Conservation (phyloP, 495 filamentous ascomycete species). For the Penicillium coffeae region DNA sequence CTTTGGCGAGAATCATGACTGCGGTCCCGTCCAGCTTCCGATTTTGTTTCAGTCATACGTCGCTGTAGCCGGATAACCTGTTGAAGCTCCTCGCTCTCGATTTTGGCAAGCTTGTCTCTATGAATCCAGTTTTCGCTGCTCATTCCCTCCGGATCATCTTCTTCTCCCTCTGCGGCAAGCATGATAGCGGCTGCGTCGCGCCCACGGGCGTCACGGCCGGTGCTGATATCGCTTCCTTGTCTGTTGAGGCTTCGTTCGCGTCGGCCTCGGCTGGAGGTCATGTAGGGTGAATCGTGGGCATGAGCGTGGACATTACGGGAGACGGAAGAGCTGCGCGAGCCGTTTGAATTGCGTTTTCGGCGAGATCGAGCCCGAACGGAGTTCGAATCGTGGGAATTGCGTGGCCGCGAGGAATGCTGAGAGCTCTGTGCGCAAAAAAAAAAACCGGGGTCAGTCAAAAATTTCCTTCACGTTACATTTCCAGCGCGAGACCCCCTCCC, state of each 20-base stretch:
- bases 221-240: conserved; percentile 54
- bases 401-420: conserved; percentile 30
- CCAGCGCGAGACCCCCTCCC: neutral
- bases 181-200: conserved; percentile 23
- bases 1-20: conserved; percentile 48
- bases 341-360: conserved; percentile 35
- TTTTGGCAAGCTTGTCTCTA: conserved; percentile 87
- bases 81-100: conserved; percentile 89
- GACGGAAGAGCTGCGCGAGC: conserved; percentile 40
- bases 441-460: conserved; percentile 7
- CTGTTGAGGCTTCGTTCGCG: conserved; percentile 48
- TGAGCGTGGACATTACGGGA: conserved; percentile 31
- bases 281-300: conserved; percentile 27
- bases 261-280: conserved; percentile 27
- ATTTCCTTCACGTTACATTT: neutral
- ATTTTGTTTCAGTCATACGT: conserved; percentile 56
- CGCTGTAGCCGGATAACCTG: conserved; percentile 71
- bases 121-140: conserved; percentile 79
- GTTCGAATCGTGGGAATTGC: conserved; percentile 37
- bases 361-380: conserved; percentile 23
- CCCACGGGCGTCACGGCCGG: conserved; percentile 52
- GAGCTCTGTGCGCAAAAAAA: conserved; percentile 18
- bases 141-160: conserved; percentile 11
- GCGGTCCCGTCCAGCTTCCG: conserved; percentile 48
- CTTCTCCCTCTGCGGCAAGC: conserved; percentile 22